Conservation (phyloP, 2,329 filamentous ascomycete species). For the Colletotrichum sublineola region DNA sequence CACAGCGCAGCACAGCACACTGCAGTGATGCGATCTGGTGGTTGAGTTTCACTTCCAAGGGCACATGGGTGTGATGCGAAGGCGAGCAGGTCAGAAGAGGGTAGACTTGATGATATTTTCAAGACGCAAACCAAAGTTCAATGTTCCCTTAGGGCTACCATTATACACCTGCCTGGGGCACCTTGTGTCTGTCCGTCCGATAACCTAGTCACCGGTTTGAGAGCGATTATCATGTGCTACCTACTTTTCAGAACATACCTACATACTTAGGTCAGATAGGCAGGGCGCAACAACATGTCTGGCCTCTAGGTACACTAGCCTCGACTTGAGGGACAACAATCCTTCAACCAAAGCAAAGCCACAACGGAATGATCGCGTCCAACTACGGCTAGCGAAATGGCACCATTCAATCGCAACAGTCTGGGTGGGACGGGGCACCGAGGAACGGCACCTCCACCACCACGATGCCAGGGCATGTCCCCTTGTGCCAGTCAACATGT, state of each 20-base stretch:
- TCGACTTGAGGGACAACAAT: neutral
- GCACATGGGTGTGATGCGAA: conserved; percentile 7
- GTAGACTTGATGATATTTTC: neutral
- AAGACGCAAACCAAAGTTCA: neutral
- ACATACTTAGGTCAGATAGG: neutral
- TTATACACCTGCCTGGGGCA: neutral
- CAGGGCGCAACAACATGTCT: too few species aligned
- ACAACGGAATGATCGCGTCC: neutral
- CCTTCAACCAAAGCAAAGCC: neutral
- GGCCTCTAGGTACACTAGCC: too few species aligned
- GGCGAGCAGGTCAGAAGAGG: neutral
- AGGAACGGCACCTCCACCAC: neutral
- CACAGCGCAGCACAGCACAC: neutral
- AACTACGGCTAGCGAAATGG: neutral
- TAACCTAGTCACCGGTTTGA: neutral
- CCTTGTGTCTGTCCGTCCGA: neutral
- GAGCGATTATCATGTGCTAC: neutral
- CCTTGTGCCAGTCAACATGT: conserved; percentile 13
- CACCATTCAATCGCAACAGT: neutral
- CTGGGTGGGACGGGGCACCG: neutral
- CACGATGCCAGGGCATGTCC: conserved; percentile 2
- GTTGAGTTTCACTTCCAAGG: conserved; percentile 33
- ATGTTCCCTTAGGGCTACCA: too few species aligned
- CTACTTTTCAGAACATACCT: neutral
- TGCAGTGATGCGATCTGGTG: conserved; percentile 17